phyloP scores from a whole-genome alignment of 768 basidiomycete species.

The Candolleomyces efflorescens region DNA sequence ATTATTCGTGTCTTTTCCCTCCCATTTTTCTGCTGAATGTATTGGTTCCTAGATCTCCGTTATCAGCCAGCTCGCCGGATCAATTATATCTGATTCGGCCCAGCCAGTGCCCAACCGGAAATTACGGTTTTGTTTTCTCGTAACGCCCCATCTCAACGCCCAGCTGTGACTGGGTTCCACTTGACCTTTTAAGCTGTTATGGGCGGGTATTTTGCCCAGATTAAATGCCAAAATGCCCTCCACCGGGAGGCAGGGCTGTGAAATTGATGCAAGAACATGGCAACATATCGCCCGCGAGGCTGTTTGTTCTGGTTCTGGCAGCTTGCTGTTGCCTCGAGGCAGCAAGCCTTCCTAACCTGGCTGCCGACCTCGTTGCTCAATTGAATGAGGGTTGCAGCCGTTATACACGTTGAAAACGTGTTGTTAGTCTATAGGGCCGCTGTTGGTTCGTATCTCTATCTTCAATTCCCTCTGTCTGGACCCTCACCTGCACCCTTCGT shows the following conservation, averaged over 20 bases:
- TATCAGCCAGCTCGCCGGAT: too few relatives aligned
- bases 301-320: slow-evolving; percentile 30
- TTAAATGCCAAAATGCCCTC: background rate
- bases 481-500: slow-evolving; percentile 23
- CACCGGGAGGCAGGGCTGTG: background rate
- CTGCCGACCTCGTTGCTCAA: slow-evolving; percentile 53
- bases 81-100: too few relatives aligned
- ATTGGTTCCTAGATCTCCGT: too few relatives aligned
- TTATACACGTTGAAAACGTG: slow-evolving; percentile 69
- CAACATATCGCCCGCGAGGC: background rate
- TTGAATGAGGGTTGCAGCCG: slow-evolving; percentile 36
- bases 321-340: slow-evolving; percentile 13
- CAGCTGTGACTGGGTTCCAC: too few relatives aligned
- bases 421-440: slow-evolving; percentile 33
- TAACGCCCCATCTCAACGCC: too few relatives aligned
- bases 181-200: too few relatives aligned
- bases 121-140: too few relatives aligned
- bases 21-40: too few relatives aligned
- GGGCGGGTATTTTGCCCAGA: too few relatives aligned
- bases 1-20: too few relatives aligned
- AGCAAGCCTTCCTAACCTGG: slow-evolving; percentile 46
- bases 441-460: slow-evolving; percentile 15
- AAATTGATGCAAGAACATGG: background rate
- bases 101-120: too few relatives aligned
- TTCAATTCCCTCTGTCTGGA: slow-evolving; percentile 14